These are phyloP conservation scores for Andrographis paniculata DNA, from an alignment of 305 asterid species.

Conservation along the genomic window DNA sequence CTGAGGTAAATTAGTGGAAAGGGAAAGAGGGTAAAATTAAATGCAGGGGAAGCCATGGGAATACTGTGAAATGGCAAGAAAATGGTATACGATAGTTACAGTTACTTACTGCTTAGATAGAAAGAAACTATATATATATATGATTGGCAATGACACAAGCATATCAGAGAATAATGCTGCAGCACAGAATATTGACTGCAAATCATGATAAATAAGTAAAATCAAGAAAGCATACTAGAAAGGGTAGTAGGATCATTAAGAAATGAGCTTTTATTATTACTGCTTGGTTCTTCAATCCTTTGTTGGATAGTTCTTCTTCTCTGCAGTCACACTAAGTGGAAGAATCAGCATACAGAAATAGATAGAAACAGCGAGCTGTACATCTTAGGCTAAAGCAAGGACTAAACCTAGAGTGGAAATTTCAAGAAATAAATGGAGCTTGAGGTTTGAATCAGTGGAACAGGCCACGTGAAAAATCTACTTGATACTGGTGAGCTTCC, in stretches of 20 bases:
- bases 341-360: too few species aligned
- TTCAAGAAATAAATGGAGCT: too few species aligned
- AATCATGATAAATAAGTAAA: slow-evolving; percentile 9
- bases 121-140: slow-evolving; percentile 15
- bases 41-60: neutral
- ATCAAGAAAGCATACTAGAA: neutral
- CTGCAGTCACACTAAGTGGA: too few species aligned
- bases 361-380: too few species aligned
- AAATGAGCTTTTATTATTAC: too few species aligned
- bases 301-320: too few species aligned
- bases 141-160: slow-evolving; percentile 23
- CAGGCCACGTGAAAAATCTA: neutral
- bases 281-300: slow-evolving; percentile 9
- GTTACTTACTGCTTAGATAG: slow-evolving; percentile 8
- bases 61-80: slow-evolving; percentile 14
- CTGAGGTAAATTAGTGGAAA: slow-evolving; percentile 1
- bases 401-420: too few species aligned
- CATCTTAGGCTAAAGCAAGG: too few species aligned
- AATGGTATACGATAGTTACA: neutral
- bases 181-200: slow-evolving; percentile 15
- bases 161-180: slow-evolving; percentile 20
- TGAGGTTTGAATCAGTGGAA: slow-evolving; percentile 23
- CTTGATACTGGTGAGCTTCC: slow-evolving; percentile 5
- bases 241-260: neutral
- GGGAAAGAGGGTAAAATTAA: slow-evolving; percentile 11